These are phyloP conservation scores for Xylaria sp. DNA, from an alignment of 2,329 filamentous ascomycete species.

Conservation along the genomic window DNA sequence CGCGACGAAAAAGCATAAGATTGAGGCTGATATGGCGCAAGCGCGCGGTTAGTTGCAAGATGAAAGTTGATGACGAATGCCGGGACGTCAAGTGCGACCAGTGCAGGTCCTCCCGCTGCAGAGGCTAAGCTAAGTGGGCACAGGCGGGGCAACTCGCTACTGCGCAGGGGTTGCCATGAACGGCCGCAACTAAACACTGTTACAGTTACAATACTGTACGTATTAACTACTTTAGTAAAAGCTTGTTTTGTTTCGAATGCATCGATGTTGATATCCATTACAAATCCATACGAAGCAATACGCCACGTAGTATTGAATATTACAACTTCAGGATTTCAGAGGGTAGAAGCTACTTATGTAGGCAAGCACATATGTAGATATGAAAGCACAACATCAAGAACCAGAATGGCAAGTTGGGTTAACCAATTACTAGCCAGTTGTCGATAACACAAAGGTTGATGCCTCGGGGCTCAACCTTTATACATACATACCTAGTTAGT, in stretches of 20 bases:
- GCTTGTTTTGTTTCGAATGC: neutral
- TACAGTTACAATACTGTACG: neutral
- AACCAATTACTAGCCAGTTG: neutral
- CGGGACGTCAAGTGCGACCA: slow-evolving; percentile 2
- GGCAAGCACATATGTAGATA: neutral
- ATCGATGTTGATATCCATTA: too few species aligned
- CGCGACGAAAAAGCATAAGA: neutral
- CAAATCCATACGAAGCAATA: too few species aligned
- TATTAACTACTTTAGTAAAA: neutral
- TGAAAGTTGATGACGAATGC: slow-evolving; percentile 14
- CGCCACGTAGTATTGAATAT: too few species aligned
- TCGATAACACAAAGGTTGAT: neutral
- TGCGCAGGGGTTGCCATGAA: neutral
- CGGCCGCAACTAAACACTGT: neutral
- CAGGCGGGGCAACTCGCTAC: slow-evolving; percentile 3
- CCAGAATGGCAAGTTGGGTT: slow-evolving; percentile 9
- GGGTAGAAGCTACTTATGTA: neutral
- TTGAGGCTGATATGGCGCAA: slow-evolving; percentile 5
- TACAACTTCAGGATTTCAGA: too few species aligned
- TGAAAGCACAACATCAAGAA: slow-evolving; percentile 20
- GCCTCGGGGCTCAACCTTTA: slow-evolving; percentile 15
- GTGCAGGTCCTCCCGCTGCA: slow-evolving; percentile 9
- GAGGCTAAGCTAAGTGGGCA: neutral
- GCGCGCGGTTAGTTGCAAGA: slow-evolving; percentile 5
- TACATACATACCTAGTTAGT: neutral